Evolutionary conservation across 768 basidiomycete genomes (phyloP), one percentile per base, ranked within the genome.

Genomic region (Boletus pseudo-olivaceus): DNA sequence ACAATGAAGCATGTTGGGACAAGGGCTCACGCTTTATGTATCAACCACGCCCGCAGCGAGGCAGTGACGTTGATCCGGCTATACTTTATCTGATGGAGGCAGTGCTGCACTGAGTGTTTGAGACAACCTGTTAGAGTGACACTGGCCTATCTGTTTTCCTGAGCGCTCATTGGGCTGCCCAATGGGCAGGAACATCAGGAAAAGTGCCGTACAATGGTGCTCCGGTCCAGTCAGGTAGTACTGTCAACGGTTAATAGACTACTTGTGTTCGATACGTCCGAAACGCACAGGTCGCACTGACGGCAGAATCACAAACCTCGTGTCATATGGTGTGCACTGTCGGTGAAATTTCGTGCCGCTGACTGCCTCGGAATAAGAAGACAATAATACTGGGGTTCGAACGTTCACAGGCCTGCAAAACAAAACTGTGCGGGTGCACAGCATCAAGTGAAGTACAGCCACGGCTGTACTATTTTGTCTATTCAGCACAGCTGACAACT

Each of bases 1-100:
- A 43, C 37, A 35, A 49, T 20, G 49, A 50, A 42, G 47, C 1
- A 23, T 19, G 35, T 40, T 30, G 27, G 56, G 54, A 19, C 17
- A 38, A 50, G 41, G 48, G 34, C 30, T 5, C 20, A 42, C 33
- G 23, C 47, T 62, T 71, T 70, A 59, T 67, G 48, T 61, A 61
- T 5, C 32, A 54, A 38, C 8, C 58, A 43, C 45, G 49, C 17
- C 9, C 7, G 7, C 15, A 43, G 20, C 32, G 41, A 56, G 64
- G 64, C 67, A 45, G 67, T 68, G 66, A 49, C 40, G 1, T 23
- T 49, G 30, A 50, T 34, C 38, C 37, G 11, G 6, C 33, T 47
- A 40, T 42, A 38, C 33, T 33, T 42, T 47, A 11, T 38, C 44
- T 43, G 55, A 56, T 51, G 54, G 29, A 42, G 60, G 63, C 61